A percentile compares a stretch with the other conserved stretches of the same genome.
These are phyloP conservation scores for Zygotorulaspora danielsina DNA, from an alignment of 805 yeast genomes.

Conservation along the genomic window DNA sequence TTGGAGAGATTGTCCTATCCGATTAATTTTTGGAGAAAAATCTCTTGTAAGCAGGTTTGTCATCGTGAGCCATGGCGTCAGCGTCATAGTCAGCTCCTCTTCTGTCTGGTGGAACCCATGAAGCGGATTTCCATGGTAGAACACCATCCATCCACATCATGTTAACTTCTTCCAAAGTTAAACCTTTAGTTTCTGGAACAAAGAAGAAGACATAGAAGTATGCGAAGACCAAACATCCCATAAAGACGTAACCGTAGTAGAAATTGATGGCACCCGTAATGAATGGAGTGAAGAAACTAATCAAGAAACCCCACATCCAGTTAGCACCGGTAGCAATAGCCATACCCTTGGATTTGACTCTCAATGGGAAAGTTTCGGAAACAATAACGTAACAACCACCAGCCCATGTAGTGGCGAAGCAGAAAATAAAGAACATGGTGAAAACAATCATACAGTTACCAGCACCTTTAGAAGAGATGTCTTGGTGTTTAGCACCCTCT, in stretches of 20 bases:
- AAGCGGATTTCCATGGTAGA: constrained; percentile 41
- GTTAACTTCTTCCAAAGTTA: constrained; percentile 73
- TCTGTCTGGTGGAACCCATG: constrained; percentile 45
- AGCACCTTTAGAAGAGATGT: constrained; percentile 33
- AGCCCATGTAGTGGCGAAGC: constrained; percentile 70
- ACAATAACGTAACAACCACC: constrained; percentile 58
- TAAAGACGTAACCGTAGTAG: constrained; percentile 57
- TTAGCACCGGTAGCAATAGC: constrained; percentile 57
- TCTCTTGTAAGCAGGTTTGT: constrained; percentile 15
- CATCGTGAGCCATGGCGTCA: constrained; percentile 16
- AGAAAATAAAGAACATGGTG: constrained; percentile 52
- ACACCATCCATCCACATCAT: constrained; percentile 44
- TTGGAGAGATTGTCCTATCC: no score
- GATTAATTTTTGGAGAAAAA: constrained; percentile 39
- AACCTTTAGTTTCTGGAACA: constrained; percentile 71
- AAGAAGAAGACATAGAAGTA: constrained; percentile 62
- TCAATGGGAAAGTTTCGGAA: constrained; percentile 63
- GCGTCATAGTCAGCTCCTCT: constrained; percentile 16
- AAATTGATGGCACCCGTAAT: constrained; percentile 60
- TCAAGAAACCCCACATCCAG: constrained; percentile 61
- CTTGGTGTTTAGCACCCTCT: constrained; percentile 35
- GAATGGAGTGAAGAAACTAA: constrained; percentile 66
- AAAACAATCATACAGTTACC: constrained; percentile 40
- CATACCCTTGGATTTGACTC: constrained; percentile 55
- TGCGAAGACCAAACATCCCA: constrained; percentile 50